These are phyloP conservation scores for Chytriomyces sp. DNA, from an alignment of 192 early-diverging fungal genomes.

Conservation along the genomic window DNA sequence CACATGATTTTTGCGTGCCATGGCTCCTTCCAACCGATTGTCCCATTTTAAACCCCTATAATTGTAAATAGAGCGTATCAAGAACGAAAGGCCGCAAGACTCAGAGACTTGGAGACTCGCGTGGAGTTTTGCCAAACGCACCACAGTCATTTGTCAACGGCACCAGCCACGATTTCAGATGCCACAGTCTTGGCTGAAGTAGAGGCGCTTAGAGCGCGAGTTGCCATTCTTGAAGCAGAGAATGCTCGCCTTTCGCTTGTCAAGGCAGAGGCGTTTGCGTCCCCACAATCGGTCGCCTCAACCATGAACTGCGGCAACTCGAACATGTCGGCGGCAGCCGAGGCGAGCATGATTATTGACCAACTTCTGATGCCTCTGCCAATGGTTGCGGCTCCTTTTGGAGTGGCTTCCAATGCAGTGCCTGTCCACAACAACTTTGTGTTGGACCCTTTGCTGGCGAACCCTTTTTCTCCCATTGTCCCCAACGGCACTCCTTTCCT, in stretches of 20 bases:
- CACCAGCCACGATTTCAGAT: too few relatives aligned
- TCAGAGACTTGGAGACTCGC: too few relatives aligned
- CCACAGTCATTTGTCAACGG: too few relatives aligned
- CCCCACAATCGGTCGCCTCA: background rate
- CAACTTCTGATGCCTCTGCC: background rate
- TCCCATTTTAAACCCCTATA: too few relatives aligned
- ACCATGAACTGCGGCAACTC: too few relatives aligned
- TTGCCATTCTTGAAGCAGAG: constrained; percentile 2
- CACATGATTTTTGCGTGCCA: too few relatives aligned
- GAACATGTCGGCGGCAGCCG: too few relatives aligned
- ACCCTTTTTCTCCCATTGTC: background rate
- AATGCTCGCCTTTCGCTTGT: background rate
- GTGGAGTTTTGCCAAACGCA: too few relatives aligned
- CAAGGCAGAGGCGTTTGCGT: background rate
- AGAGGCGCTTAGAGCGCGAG: background rate
- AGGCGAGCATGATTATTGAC: background rate
- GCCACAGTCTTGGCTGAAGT: too few relatives aligned
- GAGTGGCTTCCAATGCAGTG: background rate
- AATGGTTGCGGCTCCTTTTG: background rate
- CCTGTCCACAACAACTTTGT: background rate
- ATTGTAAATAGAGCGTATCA: too few relatives aligned
- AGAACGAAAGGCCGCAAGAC: too few relatives aligned
- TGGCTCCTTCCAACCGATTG: too few relatives aligned
- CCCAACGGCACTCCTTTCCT: background rate
- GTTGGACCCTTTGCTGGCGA: background rate